A percentile compares a stretch with the other conserved stretches of the same genome.
These are phyloP conservation scores for Niebla homalea DNA, from an alignment of 495 filamentous ascomycete genomes.

Conservation along the genomic window DNA sequence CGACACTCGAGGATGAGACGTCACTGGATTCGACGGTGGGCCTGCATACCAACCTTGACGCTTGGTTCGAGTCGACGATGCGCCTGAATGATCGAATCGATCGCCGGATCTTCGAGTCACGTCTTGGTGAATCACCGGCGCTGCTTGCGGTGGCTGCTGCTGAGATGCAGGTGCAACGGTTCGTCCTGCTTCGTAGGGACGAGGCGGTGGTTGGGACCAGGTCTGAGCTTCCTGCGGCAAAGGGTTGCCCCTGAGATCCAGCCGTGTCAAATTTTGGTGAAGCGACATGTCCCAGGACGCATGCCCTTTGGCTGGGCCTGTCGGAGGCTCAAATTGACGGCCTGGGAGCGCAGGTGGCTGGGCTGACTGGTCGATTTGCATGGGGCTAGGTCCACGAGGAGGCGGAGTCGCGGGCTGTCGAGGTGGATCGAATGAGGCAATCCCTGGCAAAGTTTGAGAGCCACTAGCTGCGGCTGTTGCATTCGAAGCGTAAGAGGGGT, in stretches of 20 bases:
- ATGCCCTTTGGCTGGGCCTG: constrained; percentile 34
- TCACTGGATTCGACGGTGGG: constrained; percentile 24
- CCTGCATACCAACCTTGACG: constrained; percentile 60
- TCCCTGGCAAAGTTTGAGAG: constrained; percentile 62
- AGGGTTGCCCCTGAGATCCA: constrained; percentile 51
- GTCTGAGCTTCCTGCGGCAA: constrained; percentile 40
- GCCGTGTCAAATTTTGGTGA: constrained; percentile 57
- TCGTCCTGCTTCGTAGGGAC: constrained; percentile 13
- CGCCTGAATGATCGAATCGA: constrained; percentile 24
- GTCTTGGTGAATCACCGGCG: constrained; percentile 15
- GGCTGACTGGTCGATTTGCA: constrained; percentile 47
- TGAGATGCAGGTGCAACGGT: constrained; percentile 32
- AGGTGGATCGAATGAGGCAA: constrained; percentile 76
- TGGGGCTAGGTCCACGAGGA: constrained; percentile 49
- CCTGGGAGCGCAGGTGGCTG: constrained; percentile 27
- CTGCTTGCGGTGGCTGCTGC: constrained; percentile 10
- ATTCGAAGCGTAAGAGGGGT: constrained; percentile 36
- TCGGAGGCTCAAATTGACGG: constrained; percentile 40
- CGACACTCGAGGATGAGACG: constrained; percentile 37
- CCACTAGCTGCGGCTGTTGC: constrained; percentile 33
- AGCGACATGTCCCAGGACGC: constrained; percentile 65
- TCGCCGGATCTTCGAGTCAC: constrained; percentile 7
- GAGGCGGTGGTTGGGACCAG: constrained; percentile 37
- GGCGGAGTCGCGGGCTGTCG: constrained; percentile 49
- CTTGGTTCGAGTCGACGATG: constrained; percentile 44